A percentile compares a stretch with the other conserved stretches of the same genome.
Conservation (phyloP, 176 grass and related monocot genomes). For the Aegilops speltoides region DNA sequence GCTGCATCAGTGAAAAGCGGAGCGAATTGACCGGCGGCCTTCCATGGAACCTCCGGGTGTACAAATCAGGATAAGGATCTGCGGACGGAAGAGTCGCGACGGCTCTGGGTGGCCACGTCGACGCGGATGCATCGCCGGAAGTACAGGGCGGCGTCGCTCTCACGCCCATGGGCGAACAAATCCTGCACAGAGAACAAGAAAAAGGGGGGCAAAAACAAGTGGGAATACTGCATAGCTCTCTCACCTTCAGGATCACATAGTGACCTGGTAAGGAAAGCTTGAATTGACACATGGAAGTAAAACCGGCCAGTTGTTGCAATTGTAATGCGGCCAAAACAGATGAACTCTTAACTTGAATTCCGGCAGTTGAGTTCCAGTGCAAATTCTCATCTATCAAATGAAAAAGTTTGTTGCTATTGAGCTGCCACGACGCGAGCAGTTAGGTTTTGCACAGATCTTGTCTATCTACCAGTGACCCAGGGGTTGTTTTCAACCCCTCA, state of each 20-base stretch:
- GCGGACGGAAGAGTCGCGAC: slow-evolving; percentile 49
- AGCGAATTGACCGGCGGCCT: slow-evolving; percentile 42
- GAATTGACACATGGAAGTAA: slow-evolving; percentile 28
- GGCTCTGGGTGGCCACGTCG: slow-evolving; percentile 49
- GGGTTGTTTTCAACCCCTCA: slow-evolving; percentile 16
- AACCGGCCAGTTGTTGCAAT: neutral
- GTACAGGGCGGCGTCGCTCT: slow-evolving; percentile 32
- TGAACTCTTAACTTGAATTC: neutral
- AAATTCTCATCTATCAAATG: slow-evolving; percentile 43
- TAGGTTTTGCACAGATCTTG: slow-evolving; percentile 32
- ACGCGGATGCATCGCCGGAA: slow-evolving; percentile 24
- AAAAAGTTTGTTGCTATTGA: slow-evolving; percentile 26
- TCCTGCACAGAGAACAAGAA: slow-evolving; percentile 29
- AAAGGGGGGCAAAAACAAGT: slow-evolving; percentile 14
- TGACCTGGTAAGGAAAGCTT: slow-evolving; percentile 39
- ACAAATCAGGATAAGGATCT: slow-evolving; percentile 50
- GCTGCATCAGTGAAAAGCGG: slow-evolving; percentile 56
- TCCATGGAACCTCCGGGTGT: slow-evolving; percentile 35
- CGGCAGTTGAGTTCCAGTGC: slow-evolving; percentile 31
- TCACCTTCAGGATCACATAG: slow-evolving; percentile 22
- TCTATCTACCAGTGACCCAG: slow-evolving; percentile 33
- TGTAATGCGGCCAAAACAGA: slow-evolving; percentile 31
- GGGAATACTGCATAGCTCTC: slow-evolving; percentile 9
- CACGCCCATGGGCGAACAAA: slow-evolving; percentile 6
- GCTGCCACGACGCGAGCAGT: slow-evolving; percentile 14